phyloP scores from a whole-genome alignment of 495 filamentous ascomycete species.

The Daldinia caldariorum region DNA sequence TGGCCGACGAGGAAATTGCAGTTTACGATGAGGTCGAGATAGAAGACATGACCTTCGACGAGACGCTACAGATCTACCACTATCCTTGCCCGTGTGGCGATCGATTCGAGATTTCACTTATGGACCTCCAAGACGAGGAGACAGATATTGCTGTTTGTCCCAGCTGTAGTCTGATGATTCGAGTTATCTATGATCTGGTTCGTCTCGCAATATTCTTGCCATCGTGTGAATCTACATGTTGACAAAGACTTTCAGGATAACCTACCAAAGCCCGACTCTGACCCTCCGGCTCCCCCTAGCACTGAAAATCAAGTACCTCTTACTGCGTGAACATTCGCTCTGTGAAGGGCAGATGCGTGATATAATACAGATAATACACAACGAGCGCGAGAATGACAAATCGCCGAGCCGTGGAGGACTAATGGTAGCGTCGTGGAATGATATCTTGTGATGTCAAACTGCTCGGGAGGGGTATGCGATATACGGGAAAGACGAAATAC shows the following conservation, averaged over 20 bases:
- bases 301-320: constrained; percentile 44
- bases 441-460: constrained; percentile 10
- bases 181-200: constrained; percentile 90
- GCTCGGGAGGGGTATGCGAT: background rate
- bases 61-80: constrained; percentile 83
- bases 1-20: constrained; percentile 73
- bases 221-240: background rate
- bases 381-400: constrained; percentile 7
- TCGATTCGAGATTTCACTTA: constrained; percentile 90
- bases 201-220: constrained; percentile 42
- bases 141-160: constrained; percentile 95
- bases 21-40: constrained; percentile 99
- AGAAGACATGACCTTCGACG: constrained; percentile 97
- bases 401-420: constrained; percentile 18
- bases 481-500: background rate
- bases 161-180: constrained; percentile 95
- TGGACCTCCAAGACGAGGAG: constrained; percentile 79
- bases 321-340: constrained; percentile 36
- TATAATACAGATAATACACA: background rate
- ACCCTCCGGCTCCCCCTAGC: constrained; percentile 36
- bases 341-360: background rate
- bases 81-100: constrained; percentile 98
- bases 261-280: constrained; percentile 46
- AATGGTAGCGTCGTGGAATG: background rate
- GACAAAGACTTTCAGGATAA: constrained; percentile 50